These are phyloP conservation scores for Alternaria brassicae DNA, from an alignment of 2,329 filamentous ascomycete species.

Conservation along the genomic window DNA sequence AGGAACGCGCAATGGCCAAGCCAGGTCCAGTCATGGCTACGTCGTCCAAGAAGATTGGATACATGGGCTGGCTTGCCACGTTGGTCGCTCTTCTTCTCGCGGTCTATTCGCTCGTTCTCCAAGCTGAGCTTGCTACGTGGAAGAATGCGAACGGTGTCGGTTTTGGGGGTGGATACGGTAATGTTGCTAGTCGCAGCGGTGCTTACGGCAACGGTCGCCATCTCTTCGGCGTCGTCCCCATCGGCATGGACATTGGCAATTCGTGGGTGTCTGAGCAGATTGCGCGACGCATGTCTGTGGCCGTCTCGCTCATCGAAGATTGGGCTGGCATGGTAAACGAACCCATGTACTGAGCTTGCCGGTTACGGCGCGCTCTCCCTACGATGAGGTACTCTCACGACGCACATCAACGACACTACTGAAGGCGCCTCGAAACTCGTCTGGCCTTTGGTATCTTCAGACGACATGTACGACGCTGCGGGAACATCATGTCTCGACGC, in stretches of 20 bases:
- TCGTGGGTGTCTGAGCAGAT: slow-evolving; percentile 19
- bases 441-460: background rate
- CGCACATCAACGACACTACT: background rate
- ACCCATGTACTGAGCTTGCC: slow-evolving; percentile 19
- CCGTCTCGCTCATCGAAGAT: slow-evolving; percentile 17
- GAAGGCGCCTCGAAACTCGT: background rate
- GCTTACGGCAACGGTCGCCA: slow-evolving; percentile 28
- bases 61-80: background rate
- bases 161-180: slow-evolving; percentile 20
- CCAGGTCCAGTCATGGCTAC: background rate
- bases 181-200: slow-evolving; percentile 8
- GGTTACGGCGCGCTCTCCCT: background rate
- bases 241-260: slow-evolving; percentile 28
- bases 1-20: background rate
- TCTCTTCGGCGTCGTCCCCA: slow-evolving; percentile 23
- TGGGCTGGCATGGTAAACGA: slow-evolving; percentile 19
- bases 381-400: background rate
- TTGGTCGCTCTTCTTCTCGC: slow-evolving; percentile 11
- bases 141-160: slow-evolving; percentile 21
- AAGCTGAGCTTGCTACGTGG: slow-evolving; percentile 16
- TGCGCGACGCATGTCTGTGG: slow-evolving; percentile 14
- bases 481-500: background rate
- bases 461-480: background rate
- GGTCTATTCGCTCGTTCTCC: slow-evolving; percentile 10
- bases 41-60: slow-evolving; percentile 1